A percentile compares a stretch with the other conserved stretches of the same genome.
Evolutionary conservation across 768 basidiomycete species (phyloP).

Genomic region (Suillus sp.): DNA sequence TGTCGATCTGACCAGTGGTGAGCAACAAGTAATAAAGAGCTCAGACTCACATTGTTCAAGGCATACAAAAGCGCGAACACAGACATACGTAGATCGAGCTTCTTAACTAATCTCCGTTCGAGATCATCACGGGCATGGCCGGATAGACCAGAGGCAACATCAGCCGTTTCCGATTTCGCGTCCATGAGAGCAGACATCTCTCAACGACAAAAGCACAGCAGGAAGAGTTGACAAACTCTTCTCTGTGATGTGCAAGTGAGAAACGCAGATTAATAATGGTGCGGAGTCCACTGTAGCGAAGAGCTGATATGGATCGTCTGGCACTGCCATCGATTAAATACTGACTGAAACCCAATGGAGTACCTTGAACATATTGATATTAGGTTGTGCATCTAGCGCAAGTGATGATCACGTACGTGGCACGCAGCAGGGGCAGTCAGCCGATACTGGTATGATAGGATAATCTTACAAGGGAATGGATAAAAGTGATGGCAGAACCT

Average conservation of each 20-base stretch:
- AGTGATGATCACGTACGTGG: not conserved
- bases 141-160: not conserved
- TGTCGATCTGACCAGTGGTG: conserved; percentile 47
- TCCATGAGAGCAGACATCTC: not conserved
- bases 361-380: not conserved
- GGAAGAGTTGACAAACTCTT: not conserved
- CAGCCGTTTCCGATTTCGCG: not conserved
- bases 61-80: conserved; percentile 25
- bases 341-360: not conserved
- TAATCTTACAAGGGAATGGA: not conserved
- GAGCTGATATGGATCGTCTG: not conserved
- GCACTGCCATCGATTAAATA: not conserved
- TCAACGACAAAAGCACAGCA: not conserved
- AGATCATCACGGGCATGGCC: not conserved
- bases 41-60: conserved; percentile 23
- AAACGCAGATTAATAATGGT: not conserved
- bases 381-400: not conserved
- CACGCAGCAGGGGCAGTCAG: not conserved
- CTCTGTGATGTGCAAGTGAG: not conserved
- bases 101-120: conserved; percentile 5
- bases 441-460: not conserved
- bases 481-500: not conserved
- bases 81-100: conserved; percentile 19
- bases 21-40: not conserved
- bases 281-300: not conserved